A percentile compares a stretch with the other conserved stretches of the same genome.
These are phyloP conservation scores for Aquilaria yunnanensis DNA, from an alignment of 345 rosid species.

Conservation along the genomic window DNA sequence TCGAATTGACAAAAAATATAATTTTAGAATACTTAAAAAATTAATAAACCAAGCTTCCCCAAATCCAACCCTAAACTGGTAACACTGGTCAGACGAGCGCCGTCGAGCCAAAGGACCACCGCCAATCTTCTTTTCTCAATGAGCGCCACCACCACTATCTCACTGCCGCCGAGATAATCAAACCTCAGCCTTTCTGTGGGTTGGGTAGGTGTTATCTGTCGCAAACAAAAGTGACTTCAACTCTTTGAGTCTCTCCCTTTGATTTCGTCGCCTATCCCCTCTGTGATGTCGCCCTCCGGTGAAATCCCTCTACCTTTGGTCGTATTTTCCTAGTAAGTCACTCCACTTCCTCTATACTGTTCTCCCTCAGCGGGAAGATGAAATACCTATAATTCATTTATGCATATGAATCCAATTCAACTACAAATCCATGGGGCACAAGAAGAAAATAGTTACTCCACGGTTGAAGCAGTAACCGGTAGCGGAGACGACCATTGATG, in stretches of 20 bases:
- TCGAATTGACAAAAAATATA: too few species aligned
- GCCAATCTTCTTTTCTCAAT: too few species aligned
- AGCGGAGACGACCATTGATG: conserved; percentile 15
- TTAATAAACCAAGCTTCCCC: too few species aligned
- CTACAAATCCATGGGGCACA: conserved; percentile 64
- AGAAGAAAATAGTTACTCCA: conserved; percentile 51
- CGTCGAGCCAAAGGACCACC: too few species aligned
- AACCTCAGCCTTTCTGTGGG: conserved; percentile 6
- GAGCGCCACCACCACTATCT: too few species aligned
- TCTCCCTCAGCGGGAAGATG: not conserved
- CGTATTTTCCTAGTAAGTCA: conserved; percentile 20
- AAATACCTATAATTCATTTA: conserved; percentile 5
- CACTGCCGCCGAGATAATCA: not conserved
- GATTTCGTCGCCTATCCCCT: conserved; percentile 36
- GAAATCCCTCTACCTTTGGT: conserved; percentile 16
- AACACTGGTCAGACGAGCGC: too few species aligned
- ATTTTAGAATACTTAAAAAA: too few species aligned
- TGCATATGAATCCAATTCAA: conserved; percentile 32
- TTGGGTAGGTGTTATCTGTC: conserved; percentile 9
- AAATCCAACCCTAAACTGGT: too few species aligned
- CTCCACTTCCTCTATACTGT: conserved; percentile 4
- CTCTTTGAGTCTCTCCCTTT: conserved; percentile 13
- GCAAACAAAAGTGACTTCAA: not conserved
- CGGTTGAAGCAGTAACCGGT: conserved; percentile 50
- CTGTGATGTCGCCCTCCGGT: conserved; percentile 10